These are phyloP conservation scores for Scedosporium minutisporum DNA, from an alignment of 2,329 filamentous ascomycete species.

Conservation along the genomic window DNA sequence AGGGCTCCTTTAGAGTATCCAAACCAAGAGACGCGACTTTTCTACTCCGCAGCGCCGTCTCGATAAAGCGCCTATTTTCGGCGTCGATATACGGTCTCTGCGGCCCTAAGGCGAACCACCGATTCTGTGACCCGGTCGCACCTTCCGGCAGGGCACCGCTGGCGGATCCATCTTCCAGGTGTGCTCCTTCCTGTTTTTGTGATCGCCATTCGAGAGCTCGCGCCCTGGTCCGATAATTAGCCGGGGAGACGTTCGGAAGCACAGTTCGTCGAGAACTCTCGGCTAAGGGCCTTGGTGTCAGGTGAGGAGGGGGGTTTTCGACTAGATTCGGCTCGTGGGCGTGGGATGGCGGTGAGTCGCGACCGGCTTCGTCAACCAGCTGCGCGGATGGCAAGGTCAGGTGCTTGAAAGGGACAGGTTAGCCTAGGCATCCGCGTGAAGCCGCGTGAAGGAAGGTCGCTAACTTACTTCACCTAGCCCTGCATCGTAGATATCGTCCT, in stretches of 20 bases:
- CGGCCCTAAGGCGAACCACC: not conserved
- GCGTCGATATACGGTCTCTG: not conserved
- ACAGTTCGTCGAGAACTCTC: not conserved
- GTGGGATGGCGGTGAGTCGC: not conserved
- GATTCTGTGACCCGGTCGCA: not conserved
- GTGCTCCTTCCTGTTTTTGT: not conserved
- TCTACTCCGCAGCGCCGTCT: not conserved
- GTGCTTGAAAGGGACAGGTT: too few species aligned
- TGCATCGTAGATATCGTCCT: not conserved
- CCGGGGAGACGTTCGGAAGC: not conserved
- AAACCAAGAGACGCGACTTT: not conserved
- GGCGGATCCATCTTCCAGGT: not conserved
- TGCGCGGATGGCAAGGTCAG: too few species aligned
- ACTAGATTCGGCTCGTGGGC: not conserved
- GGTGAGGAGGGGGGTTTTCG: not conserved
- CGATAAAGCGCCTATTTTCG: not conserved
- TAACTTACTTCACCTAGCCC: not conserved
- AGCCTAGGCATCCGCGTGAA: too few species aligned
- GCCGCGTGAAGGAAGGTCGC: not conserved
- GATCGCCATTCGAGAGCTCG: not conserved
- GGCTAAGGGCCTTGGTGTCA: not conserved
- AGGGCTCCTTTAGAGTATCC: not conserved
- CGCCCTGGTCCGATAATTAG: constrained; percentile 1
- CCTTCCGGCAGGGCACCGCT: not conserved
- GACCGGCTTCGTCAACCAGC: not conserved